A percentile compares a stretch with the other conserved stretches of the same genome.
phyloP scores from a whole-genome alignment of 192 early-diverging fungal species.

The Diversispora eburnea region DNA sequence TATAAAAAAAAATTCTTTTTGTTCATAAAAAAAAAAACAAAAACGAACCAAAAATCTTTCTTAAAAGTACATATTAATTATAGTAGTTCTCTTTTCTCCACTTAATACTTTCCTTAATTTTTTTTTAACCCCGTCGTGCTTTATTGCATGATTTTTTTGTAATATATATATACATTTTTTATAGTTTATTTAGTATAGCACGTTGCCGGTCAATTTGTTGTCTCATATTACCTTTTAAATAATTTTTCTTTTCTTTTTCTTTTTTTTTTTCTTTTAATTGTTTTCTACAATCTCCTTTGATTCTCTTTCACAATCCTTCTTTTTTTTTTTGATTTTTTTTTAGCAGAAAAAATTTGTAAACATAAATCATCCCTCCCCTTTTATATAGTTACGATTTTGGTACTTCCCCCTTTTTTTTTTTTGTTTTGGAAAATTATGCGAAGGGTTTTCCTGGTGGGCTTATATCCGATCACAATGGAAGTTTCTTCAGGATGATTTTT shows the following conservation, averaged over 20 bases:
- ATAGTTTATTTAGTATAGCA: not conserved
- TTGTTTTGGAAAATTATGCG: too few relatives aligned
- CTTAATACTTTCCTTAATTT: conserved; percentile 21
- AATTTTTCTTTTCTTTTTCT: not conserved
- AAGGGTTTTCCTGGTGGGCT: too few relatives aligned
- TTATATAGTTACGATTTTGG: not conserved
- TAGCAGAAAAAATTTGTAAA: not conserved
- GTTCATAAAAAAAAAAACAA: too few relatives aligned
- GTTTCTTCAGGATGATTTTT: too few relatives aligned
- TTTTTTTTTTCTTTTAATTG: not conserved
- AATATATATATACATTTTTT: conserved; percentile 10
- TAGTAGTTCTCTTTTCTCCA: not conserved
- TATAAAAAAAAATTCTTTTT: not conserved
- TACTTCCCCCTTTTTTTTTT: too few relatives aligned
- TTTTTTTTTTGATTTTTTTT: not conserved
- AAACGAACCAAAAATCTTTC: conserved; percentile 6
- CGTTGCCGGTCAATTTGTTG: conserved; percentile 12
- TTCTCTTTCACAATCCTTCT: not conserved
- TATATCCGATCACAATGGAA: too few relatives aligned
- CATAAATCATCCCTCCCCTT: not conserved
- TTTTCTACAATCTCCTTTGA: not conserved
- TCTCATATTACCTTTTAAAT: not conserved
- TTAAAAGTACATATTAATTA: conserved; percentile 1
- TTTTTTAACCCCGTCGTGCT: conserved; percentile 4
- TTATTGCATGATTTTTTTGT: conserved; percentile 4